Conservation (phyloP, 2,329 filamentous ascomycete species). For the Lachnellula arida region DNA sequence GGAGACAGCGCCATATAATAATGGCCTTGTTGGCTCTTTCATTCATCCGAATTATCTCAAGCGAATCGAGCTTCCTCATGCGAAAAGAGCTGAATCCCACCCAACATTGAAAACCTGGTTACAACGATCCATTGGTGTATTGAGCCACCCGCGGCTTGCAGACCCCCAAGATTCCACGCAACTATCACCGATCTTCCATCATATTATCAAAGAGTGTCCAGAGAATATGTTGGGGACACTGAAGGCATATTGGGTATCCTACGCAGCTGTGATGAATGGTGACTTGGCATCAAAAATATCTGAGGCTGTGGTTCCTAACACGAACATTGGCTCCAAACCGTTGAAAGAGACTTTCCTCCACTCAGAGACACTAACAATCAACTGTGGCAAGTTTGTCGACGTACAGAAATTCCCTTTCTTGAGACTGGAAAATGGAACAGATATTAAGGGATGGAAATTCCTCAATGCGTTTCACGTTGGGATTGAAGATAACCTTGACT, state of each 20-base stretch:
- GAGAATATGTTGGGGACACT: constrained; percentile 14
- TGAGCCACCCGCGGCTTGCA: constrained; percentile 8
- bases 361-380: constrained; percentile 4
- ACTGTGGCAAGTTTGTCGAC: constrained; percentile 6
- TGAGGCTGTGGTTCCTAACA: constrained; percentile 6
- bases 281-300: constrained; percentile 9
- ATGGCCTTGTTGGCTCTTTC: constrained; percentile 3
- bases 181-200: constrained; percentile 10
- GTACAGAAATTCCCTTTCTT: constrained; percentile 10
- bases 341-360: constrained; percentile 9
- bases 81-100: constrained; percentile 2
- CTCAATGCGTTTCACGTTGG: constrained; percentile 12
- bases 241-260: constrained; percentile 8
- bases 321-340: constrained; percentile 2
- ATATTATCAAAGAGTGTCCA: constrained; percentile 9
- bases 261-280: constrained; percentile 1
- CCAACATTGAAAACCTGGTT: constrained; percentile 11
- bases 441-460: constrained; percentile 13
- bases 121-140: constrained; percentile 6
- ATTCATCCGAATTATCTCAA: constrained; percentile 7
- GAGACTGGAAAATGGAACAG: constrained; percentile 4
- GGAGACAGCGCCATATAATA: constrained; percentile 1
- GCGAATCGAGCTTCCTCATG: neutral
- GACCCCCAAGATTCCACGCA: constrained; percentile 5
- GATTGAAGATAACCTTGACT: constrained; percentile 10